These are phyloP conservation scores for Trichoderma virens DNA, from an alignment of 495 filamentous ascomycete genomes.

Conservation along the genomic window DNA sequence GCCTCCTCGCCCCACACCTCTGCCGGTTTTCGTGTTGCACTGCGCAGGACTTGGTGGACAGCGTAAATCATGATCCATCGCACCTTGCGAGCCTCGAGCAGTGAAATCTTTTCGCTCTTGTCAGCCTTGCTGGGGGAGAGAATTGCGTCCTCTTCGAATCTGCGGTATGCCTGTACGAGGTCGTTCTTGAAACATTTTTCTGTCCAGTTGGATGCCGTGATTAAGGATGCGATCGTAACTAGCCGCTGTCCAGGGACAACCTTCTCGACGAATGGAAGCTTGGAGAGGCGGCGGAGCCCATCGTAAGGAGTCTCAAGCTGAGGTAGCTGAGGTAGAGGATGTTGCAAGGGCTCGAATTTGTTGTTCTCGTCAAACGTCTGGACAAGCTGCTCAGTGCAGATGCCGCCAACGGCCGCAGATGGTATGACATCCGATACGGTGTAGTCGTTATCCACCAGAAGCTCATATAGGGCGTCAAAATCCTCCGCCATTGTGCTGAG, in stretches of 20 bases:
- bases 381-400: slow-evolving; percentile 53
- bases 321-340: slow-evolving; percentile 55
- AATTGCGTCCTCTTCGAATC: slow-evolving; percentile 38
- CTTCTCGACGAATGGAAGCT: slow-evolving; percentile 16
- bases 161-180: slow-evolving; percentile 38
- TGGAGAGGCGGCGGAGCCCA: neutral
- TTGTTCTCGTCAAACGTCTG: slow-evolving; percentile 50
- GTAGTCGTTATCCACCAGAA: slow-evolving; percentile 48
- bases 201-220: slow-evolving; percentile 34
- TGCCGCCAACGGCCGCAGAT: slow-evolving; percentile 43
- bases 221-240: slow-evolving; percentile 27
- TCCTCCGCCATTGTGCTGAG: slow-evolving; percentile 52
- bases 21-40: slow-evolving; percentile 31
- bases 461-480: slow-evolving; percentile 54
- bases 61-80: slow-evolving; percentile 69
- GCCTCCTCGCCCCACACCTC: slow-evolving; percentile 29
- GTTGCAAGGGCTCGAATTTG: slow-evolving; percentile 41
- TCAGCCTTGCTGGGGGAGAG: slow-evolving; percentile 28
- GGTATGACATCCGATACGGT: slow-evolving; percentile 31
- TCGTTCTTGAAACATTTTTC: slow-evolving; percentile 24
- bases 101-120: slow-evolving; percentile 33
- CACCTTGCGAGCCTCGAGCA: slow-evolving; percentile 52
- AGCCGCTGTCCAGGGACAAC: slow-evolving; percentile 28
- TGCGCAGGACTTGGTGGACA: slow-evolving; percentile 55
- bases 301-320: slow-evolving; percentile 20